Conservation (phyloP, 2,329 filamentous ascomycete genomes). For the Aspergillus neotritici region DNA sequence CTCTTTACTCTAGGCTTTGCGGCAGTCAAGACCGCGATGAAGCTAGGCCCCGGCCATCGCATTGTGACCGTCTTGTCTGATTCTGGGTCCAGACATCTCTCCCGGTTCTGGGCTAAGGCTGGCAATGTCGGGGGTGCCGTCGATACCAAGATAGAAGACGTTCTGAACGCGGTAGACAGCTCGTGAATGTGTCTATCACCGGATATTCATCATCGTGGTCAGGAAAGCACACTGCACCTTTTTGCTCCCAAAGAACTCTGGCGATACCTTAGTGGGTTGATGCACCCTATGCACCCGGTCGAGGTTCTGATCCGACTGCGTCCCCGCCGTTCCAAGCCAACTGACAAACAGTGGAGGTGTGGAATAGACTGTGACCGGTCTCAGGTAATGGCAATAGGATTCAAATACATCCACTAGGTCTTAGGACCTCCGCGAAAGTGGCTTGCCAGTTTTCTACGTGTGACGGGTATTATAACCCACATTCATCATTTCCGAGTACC, state of each 20-base stretch:
- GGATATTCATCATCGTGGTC: not conserved
- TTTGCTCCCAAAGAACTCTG: not conserved
- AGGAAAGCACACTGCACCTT: not conserved
- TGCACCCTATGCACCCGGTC: too few relatives aligned
- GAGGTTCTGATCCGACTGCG: too few relatives aligned
- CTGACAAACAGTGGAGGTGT: too few relatives aligned
- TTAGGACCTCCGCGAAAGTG: not conserved
- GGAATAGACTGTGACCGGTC: too few relatives aligned
- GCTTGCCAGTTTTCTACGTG: not conserved
- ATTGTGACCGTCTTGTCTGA: conserved; percentile 47
- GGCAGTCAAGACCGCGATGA: conserved; percentile 42
- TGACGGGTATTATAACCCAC: too few relatives aligned
- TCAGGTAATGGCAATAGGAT: too few relatives aligned
- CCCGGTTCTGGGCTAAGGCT: conserved; percentile 47
- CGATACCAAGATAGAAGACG: conserved; percentile 43
- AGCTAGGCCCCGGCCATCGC: conserved; percentile 44
- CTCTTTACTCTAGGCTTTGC: conserved; percentile 38
- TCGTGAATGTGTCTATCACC: conserved; percentile 14
- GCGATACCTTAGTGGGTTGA: too few relatives aligned
- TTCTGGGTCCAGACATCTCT: conserved; percentile 48
- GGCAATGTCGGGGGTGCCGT: conserved; percentile 43
- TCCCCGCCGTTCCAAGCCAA: too few relatives aligned
- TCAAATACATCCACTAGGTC: not conserved
- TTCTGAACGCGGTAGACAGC: conserved; percentile 37
- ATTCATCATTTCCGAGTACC: too few relatives aligned